Percentiles rank a stretch among this genome's conserved stretches.
These are phyloP conservation scores for Schwanniomyces polymorphus DNA, from an alignment of 805 yeast species.

Conservation along the genomic window DNA sequence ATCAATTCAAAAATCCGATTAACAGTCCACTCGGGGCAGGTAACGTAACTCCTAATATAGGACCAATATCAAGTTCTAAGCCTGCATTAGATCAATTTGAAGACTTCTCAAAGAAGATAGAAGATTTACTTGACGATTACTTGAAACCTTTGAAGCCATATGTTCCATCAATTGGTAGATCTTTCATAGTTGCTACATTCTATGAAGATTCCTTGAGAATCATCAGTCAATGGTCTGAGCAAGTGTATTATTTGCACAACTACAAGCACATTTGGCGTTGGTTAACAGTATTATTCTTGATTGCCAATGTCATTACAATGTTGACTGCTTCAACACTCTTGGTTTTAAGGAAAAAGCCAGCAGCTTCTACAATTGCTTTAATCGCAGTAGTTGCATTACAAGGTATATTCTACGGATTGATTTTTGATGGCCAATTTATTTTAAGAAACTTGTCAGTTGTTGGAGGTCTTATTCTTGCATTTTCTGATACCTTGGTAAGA, in stretches of 20 bases:
- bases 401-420: slow-evolving; percentile 85
- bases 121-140: slow-evolving; percentile 53
- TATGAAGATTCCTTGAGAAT: slow-evolving; percentile 87
- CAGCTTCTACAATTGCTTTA: slow-evolving; percentile 69
- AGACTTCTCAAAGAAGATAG: slow-evolving; percentile 51
- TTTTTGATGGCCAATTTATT: slow-evolving; percentile 77
- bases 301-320: slow-evolving; percentile 69
- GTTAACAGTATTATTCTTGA: slow-evolving; percentile 71
- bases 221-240: slow-evolving; percentile 86
- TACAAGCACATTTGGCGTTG: slow-evolving; percentile 78
- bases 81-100: slow-evolving; percentile 46
- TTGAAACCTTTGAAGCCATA: slow-evolving; percentile 60
- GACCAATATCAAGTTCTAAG: slow-evolving; percentile 29
- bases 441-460: slow-evolving; percentile 85
- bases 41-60: slow-evolving; percentile 23
- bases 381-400: slow-evolving; percentile 74
- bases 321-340: slow-evolving; percentile 67
- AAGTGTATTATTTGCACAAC: slow-evolving; percentile 77
- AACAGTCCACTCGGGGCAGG: slow-evolving; percentile 13
- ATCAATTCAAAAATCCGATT: slow-evolving; percentile 41
- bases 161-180: slow-evolving; percentile 85
- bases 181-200: slow-evolving; percentile 90
- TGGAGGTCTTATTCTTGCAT: slow-evolving; percentile 87
- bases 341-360: slow-evolving; percentile 65
- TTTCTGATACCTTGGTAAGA: slow-evolving; percentile 81